Evolutionary conservation across 2,329 filamentous ascomycete genomes (phyloP), one percentile per base, ranked within the genome.

Genomic region (Penicillium sumatraense): DNA sequence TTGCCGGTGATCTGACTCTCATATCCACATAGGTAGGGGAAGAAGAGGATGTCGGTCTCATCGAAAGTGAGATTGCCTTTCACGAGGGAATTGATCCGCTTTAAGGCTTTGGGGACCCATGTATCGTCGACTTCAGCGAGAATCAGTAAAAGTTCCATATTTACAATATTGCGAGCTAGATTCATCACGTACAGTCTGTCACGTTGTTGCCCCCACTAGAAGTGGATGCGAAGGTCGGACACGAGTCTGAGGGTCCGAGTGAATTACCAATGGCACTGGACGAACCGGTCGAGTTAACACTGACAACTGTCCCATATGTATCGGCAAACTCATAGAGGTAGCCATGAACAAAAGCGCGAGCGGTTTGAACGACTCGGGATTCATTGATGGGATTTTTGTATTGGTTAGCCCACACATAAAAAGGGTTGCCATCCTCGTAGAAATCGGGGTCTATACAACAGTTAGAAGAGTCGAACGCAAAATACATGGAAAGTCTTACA

Each of bases 21-120:
- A 56, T 88, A 90, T 3, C 86, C 87, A 62, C 87, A 90, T n/a
- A 89, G 77, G 62, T 89, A 89, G 0, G 86, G 86, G 47, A 89
- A 85, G 41, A 81, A 80, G 7, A 74, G 76, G 38, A 86, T 75
- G 54, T 89, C 84, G 1, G 70, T 72, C 27, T 80, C 72, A 0
- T 77, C 80, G 29, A 89, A 77, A 1, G 79, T 80, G 29, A 89
- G 78, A 13, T 69, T 67, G 1, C 86, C 85, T 0, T 71, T 63
- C 27, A 88, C 78, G 29, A 84, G 66, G 5, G 71, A 56, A 60
- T 87, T 83, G 44, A 89, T 72, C 3, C 86, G 81, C 21, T 77
- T 70, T 6, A 57, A 11, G 9, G 54, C 52, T 26, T 49, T 54
- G 3, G 60, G 60, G 3, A 47, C 23, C 60, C 60, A 63, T 5